These are phyloP conservation scores for Cucurbita ficifolia DNA, from an alignment of 306 rosid species.

Conservation along the genomic window DNA sequence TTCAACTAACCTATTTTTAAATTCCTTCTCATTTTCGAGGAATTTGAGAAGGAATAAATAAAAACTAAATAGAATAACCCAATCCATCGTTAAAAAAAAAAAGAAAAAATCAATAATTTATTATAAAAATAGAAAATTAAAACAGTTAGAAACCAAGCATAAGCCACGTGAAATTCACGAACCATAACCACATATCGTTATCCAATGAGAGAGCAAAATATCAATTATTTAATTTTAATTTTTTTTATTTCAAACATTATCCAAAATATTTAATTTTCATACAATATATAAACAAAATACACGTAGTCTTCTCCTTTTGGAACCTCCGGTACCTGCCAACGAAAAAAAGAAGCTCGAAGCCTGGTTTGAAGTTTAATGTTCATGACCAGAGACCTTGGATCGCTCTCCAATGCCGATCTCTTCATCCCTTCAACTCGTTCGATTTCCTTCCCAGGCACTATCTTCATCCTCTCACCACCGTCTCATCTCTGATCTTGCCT, in stretches of 20 bases:
- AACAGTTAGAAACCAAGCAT: not conserved
- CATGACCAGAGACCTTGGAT: conserved; percentile 11
- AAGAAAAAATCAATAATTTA: no score
- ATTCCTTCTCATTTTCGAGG: no score
- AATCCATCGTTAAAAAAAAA: no score
- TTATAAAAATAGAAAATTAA: not conserved
- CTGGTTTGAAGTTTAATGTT: conserved; percentile 31
- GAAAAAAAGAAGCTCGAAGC: not conserved
- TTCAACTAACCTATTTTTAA: no score
- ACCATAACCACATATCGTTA: not conserved
- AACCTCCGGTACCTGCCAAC: not conserved
- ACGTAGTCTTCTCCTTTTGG: not conserved
- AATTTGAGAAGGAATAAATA: no score
- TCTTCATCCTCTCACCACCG: conserved; percentile 22
- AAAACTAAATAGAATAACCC: no score
- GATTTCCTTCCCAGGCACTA: conserved; percentile 31
- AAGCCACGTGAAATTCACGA: not conserved
- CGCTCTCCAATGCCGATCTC: conserved; percentile 39
- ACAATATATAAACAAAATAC: not conserved
- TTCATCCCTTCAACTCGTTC: conserved; percentile 27
- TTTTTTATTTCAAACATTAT: not conserved
- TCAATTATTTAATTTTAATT: not conserved
- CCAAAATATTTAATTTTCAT: not conserved
- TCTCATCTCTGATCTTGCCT: conserved; percentile 23
- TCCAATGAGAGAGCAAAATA: not conserved